Base-by-base conservation (phyloP, 2,329 filamentous ascomycete genomes). In the Lachnellula subtilissima region DNA sequence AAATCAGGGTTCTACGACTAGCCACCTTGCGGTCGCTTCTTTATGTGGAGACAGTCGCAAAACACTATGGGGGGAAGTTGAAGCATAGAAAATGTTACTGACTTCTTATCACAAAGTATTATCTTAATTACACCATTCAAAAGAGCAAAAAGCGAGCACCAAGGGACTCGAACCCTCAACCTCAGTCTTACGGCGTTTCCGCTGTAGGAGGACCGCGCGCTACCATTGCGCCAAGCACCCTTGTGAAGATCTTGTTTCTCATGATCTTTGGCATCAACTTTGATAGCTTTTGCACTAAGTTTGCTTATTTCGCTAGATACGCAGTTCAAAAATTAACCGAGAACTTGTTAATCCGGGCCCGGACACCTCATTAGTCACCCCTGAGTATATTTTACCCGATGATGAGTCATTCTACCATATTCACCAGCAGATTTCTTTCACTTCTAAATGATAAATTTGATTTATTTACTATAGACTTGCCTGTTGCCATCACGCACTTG, bases 171-270 rank as follows among this genome's bases (percentile, higher is more conserved):
- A 40, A 40, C 72, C 72, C 71, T 69, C 72, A 73, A 71, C 72
- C 73, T 75, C 72, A 71, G 72, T 72, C 73, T 74, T 69, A 70
- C 70, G 59, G 43, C 66, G 60, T 62, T 69, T 66, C 50, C 48
- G 53, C 45, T 49, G 55, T 75, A 76, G 75, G 74, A 76, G 74
- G 74, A 74, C 73, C 72, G 71, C 74, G 73, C 74, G 74, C 74
- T 76, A 75, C 74, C 73, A 75, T 74, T 75, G 73, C 73, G 74
- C 73, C 73, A 75, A 69, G 61, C 64, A 62, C 55, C 65, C 62
- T 14, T 48, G 19, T 36, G 5, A 50, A 50, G 39, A 46, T 19
- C 23, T 35, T 48, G 50, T 57, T 50, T 6, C n/a, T 8, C 50
- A 51, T n/a, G 39, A 50, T 23, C 51, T 57, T 57, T 52, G 50